These are phyloP conservation scores for Beta vulgaris DNA, from an alignment of 148 eudicot genomes.

Conservation along the genomic window DNA sequence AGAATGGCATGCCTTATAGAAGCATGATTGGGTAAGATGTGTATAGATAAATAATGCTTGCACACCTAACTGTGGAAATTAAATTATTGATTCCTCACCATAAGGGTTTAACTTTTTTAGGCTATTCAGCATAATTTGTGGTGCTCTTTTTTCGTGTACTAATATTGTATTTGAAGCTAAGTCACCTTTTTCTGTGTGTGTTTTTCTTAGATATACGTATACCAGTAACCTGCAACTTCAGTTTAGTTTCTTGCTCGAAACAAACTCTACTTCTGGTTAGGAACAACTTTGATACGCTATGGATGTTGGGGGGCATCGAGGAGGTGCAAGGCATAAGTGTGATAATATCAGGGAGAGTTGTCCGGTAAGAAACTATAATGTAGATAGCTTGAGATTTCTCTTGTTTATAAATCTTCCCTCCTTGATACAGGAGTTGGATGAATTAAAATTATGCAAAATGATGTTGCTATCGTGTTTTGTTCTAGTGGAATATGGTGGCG, in stretches of 20 bases:
- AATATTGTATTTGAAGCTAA: background rate
- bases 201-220: background rate
- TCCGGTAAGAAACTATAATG: constrained; percentile 27
- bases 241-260: background rate
- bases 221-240: constrained; percentile 1
- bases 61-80: background rate
- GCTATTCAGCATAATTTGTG: background rate
- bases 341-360: constrained; percentile 39
- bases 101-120: background rate
- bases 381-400: background rate
- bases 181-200: background rate
- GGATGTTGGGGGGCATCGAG: constrained; percentile 53
- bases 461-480: constrained; percentile 2
- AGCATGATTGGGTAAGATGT: background rate
- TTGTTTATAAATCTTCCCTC: background rate
- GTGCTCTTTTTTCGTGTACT: background rate
- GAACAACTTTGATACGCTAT: constrained; percentile 28
- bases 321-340: constrained; percentile 47
- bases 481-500: constrained; percentile 57
- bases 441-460: background rate
- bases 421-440: background rate
- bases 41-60: background rate
- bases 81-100: background rate
- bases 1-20: background rate
- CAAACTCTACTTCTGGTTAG: background rate